phyloP scores from a whole-genome alignment of 1,284 basidiomycete species.

The Boletus mariae region DNA sequence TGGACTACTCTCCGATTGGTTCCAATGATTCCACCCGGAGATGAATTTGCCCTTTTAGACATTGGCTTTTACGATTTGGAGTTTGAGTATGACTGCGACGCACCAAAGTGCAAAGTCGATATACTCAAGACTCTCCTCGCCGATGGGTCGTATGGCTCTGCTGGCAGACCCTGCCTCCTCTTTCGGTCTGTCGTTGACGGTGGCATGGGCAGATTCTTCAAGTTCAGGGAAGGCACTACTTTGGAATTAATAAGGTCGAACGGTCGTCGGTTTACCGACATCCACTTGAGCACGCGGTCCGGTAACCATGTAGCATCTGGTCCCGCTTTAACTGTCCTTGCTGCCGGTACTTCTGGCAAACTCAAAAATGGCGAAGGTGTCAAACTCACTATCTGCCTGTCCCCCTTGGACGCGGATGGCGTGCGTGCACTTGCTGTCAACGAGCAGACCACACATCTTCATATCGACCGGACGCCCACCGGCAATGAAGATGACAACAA shows the following conservation, averaged over 20 bases:
- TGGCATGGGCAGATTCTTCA: too few species aligned
- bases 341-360: conserved; percentile 17
- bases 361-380: conserved; percentile 59
- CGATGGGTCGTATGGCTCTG: too few species aligned
- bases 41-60: too few species aligned
- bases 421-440: conserved; percentile 63
- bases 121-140: too few species aligned
- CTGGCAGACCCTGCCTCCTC: too few species aligned
- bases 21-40: too few species aligned
- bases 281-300: conserved; percentile 57
- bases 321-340: conserved; percentile 69
- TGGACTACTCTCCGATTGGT: too few species aligned
- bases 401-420: conserved; percentile 72
- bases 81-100: too few species aligned
- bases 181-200: too few species aligned
- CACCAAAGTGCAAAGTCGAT: too few species aligned
- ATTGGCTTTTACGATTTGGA: too few species aligned
- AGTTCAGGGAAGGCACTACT: too few species aligned
- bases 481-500: conserved; percentile 45
- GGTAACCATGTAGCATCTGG: conserved; percentile 53
- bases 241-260: background rate
- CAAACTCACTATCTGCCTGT: conserved; percentile 69
- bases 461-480: conserved; percentile 63
- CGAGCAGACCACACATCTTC: conserved; percentile 82
- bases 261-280: conserved; percentile 47